A percentile compares a stretch with the other conserved stretches of the same genome.
Evolutionary conservation across 148 eudicot species (phyloP).

Genomic region (Camellia lanceoleosa): DNA sequence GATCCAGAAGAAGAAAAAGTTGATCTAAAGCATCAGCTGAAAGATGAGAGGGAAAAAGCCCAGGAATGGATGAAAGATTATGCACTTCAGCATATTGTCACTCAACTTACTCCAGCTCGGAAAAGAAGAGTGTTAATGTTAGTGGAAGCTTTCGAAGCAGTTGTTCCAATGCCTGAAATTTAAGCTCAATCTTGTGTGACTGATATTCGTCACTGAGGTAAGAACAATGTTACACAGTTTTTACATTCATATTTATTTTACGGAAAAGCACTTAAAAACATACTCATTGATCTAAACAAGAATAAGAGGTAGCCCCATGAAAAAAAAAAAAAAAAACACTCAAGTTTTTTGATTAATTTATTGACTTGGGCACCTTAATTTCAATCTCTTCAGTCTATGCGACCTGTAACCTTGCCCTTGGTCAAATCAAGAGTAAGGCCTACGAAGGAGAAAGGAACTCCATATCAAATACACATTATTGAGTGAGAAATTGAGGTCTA

Average conservation of each 20-base stretch:
- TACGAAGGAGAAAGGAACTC: neutral
- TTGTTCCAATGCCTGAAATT: constrained; percentile 55
- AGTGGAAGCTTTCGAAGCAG: constrained; percentile 66
- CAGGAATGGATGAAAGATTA: constrained; percentile 89
- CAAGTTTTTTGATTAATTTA: neutral
- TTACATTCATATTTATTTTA: neutral
- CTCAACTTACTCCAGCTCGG: constrained; percentile 45
- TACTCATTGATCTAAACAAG: neutral
- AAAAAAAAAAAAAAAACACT: neutral
- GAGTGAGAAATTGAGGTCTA: neutral
- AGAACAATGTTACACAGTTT: neutral
- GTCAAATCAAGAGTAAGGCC: neutral
- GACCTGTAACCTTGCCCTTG: neutral
- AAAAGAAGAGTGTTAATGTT: constrained; percentile 54
- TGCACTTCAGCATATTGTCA: constrained; percentile 75
- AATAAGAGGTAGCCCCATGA: neutral
- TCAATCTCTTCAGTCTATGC: neutral
- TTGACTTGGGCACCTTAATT: too few species aligned
- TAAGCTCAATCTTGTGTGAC: neutral
- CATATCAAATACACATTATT: neutral
- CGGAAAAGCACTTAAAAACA: neutral
- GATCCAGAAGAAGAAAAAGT: constrained; percentile 34
- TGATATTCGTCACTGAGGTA: neutral
- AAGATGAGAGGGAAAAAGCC: constrained; percentile 54
- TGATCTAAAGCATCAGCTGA: constrained; percentile 41